A percentile compares a stretch with the other conserved stretches of the same genome.
Evolutionary conservation across 768 basidiomycete species (phyloP).

Genomic region (Exidia glandulosa): DNA sequence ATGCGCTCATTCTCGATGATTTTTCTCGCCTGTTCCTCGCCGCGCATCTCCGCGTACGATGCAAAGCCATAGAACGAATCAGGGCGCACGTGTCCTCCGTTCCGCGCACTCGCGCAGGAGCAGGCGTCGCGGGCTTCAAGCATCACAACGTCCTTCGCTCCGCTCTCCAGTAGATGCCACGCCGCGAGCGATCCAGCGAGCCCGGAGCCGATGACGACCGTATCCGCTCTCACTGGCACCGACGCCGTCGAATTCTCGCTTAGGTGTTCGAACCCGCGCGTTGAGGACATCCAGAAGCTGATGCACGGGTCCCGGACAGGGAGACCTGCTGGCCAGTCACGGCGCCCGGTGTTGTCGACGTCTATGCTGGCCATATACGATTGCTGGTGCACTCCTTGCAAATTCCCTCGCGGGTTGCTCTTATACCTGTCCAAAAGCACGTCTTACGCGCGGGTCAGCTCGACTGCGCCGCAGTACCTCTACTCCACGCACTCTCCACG

Average conservation of each 20-base stretch:
- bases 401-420: too few species aligned
- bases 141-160: not conserved
- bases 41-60: not conserved
- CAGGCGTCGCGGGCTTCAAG: not conserved
- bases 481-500: too few species aligned
- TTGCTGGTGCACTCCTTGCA: too few species aligned
- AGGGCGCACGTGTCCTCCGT: not conserved
- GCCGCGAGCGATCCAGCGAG: not conserved
- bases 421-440: too few species aligned
- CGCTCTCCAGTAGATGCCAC: not conserved
- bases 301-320: not conserved
- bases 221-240: not conserved
- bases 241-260: not conserved
- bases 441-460: too few species aligned
- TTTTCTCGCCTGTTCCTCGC: not conserved
- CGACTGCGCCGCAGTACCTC: too few species aligned
- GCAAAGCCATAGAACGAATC: not conserved
- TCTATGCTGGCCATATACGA: too few species aligned
- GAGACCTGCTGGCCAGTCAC: not conserved
- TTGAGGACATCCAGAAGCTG: not conserved
- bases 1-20: not conserved
- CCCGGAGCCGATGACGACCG: not conserved
- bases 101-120: not conserved
- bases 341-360: too few species aligned
- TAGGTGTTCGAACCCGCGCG: not conserved